Evolutionary conservation across 2,329 filamentous ascomycete species (phyloP), one percentile per base, ranked within the genome.

Genomic region (Diaporthe helianthi): DNA sequence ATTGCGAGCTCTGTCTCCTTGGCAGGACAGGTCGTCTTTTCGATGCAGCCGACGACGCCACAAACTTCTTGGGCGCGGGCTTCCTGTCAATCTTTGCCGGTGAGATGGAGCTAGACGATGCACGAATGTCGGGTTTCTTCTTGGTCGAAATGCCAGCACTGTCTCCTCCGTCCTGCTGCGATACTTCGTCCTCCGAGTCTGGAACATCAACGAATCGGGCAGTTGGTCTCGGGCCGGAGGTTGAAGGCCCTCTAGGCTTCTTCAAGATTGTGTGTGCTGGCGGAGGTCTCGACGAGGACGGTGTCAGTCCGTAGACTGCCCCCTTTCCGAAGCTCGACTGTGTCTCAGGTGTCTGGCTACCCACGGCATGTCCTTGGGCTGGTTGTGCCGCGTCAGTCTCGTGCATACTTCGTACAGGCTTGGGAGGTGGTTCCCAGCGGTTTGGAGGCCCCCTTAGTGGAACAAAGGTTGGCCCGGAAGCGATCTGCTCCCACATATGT

Each of bases 201-300:
- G 83, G 83, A 2, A 87, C 87, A 19, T 86, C 86, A 9, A 85
- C 83, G 73, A 90, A 89, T n/a, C 87, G 85, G 66, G 87, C 87
- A 10, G 86, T 89, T n/a, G 86, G 87, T 24, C 85, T 82, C 15
- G 86, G 84, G 6, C 86, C 85, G 19, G 82, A 83, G 24, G 80
- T 78, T 36, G 86, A 86, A 68, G 86, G 85, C 17, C 84, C 84
- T 73, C 85, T 82, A 53, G 83, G 79, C 76, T 89, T 90, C 76
- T 89, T 89, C 69, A 90, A 75, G 65, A 90, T 90, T 0, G 88
- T 87, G 73, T 87, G 86, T 3, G 82, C 75, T 44, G 83, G 84
- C 5, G 84, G 82, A 9, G 83, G 81, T 68, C 83, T 82, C 17
- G 82, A 80, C 12, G 84, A 84, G 13, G 83, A 84, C 17, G 81